A percentile compares a stretch with the other conserved stretches of the same genome.
phyloP scores from a whole-genome alignment of 768 basidiomycete species.

The Coprinellus aureogranulatus region DNA sequence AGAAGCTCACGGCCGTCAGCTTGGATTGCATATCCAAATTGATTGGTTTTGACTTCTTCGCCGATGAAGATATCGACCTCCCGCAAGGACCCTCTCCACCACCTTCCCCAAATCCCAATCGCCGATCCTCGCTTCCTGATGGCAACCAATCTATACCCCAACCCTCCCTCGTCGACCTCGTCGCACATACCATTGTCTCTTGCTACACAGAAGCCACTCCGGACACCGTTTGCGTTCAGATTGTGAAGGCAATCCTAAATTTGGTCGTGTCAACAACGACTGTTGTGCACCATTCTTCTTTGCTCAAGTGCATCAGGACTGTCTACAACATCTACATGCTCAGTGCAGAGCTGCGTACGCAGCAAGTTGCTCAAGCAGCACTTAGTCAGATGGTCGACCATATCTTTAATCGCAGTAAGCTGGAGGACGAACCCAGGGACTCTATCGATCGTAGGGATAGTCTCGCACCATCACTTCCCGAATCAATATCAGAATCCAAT shows the following conservation, averaged over 20 bases:
- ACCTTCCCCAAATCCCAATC: slow-evolving; percentile 60
- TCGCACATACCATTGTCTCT: slow-evolving; percentile 91
- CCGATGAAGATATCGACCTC: slow-evolving; percentile 51
- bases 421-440: slow-evolving; percentile 23
- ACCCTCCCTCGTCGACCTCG: slow-evolving; percentile 85
- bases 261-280: slow-evolving; percentile 84
- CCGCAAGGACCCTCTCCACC: slow-evolving; percentile 67
- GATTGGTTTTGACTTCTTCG: slow-evolving; percentile 96
- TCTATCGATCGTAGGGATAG: slow-evolving; percentile 7
- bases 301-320: slow-evolving; percentile 94
- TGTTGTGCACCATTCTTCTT: slow-evolving; percentile 91
- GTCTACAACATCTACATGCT: slow-evolving; percentile 98
- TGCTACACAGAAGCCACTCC: slow-evolving; percentile 87
- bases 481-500: slow-evolving; percentile 4
- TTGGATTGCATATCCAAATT: slow-evolving; percentile 97
- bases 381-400: slow-evolving; percentile 98
- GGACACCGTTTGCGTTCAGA: slow-evolving; percentile 90
- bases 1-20: slow-evolving; percentile 94
- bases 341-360: slow-evolving; percentile 86
- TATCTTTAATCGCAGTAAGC: slow-evolving; percentile 80
- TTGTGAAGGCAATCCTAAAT: slow-evolving; percentile 91
- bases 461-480: slow-evolving; percentile 15
- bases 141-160: slow-evolving; percentile 53
- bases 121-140: slow-evolving; percentile 37
- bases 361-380: slow-evolving; percentile 97